phyloP scores from a whole-genome alignment of 2,329 filamentous ascomycete genomes.

The Penicillium carneum region DNA sequence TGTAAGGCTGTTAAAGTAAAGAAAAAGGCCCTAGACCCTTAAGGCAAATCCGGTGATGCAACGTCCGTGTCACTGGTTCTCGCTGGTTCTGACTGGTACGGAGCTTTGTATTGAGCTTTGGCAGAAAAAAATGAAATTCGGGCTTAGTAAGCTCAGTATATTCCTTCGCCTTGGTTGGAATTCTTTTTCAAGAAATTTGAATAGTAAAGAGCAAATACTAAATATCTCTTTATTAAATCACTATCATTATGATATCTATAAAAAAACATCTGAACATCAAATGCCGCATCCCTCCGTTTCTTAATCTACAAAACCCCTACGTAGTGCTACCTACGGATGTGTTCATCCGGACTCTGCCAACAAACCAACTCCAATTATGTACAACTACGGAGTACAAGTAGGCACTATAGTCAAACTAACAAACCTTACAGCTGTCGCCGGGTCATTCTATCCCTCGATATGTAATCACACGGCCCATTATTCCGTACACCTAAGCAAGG shows the following conservation, averaged over 20 bases:
- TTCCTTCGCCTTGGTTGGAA: not conserved
- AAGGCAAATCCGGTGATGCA: conserved; percentile 31
- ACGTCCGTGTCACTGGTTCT: conserved; percentile 33
- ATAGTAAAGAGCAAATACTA: not conserved
- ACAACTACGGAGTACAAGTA: not conserved
- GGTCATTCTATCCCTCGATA: not conserved
- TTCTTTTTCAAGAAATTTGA: not conserved
- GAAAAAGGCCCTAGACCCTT: conserved; percentile 17
- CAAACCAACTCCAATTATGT: not conserved
- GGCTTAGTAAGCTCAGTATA: not conserved
- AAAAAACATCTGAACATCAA: not conserved
- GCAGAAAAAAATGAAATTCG: not conserved
- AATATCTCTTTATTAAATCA: not conserved
- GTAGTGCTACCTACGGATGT: not conserved
- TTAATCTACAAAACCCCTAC: conserved; percentile 9
- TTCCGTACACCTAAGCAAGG: conserved; percentile 39
- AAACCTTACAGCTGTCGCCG: conserved; percentile 4
- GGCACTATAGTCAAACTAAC: not conserved
- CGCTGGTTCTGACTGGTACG: not conserved
- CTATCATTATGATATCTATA: not conserved
- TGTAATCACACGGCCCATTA: conserved; percentile 21
- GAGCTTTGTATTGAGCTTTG: not conserved
- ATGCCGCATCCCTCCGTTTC: conserved; percentile 16
- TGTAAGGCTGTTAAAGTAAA: not conserved
- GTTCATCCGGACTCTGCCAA: conserved; percentile 9